Base-by-base conservation (phyloP, 768 basidiomycete species). In the Xerocomus brunneocitrinus region DNA sequence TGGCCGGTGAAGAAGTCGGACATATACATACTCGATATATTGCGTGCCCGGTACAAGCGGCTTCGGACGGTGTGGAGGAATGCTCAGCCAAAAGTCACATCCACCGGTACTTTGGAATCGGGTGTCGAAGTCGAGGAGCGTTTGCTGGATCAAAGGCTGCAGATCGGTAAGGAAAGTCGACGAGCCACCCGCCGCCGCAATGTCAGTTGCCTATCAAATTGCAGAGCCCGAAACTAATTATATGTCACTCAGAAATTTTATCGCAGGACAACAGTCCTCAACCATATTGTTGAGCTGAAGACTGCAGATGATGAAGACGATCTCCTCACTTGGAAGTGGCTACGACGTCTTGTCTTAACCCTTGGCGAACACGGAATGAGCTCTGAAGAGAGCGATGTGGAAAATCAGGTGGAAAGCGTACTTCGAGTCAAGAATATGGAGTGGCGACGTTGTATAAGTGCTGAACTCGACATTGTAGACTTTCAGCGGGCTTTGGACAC, bases 361-460 rank as follows among this genome's bases (percentile, higher is more conserved):
- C 50, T 59, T 36, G 53, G 55, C 0, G 52, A 61, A 6, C n/a
- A 55, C 14, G 54, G 52, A 0, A 56, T 58, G 54, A 61, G 57
- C 32, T 60, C 54, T 1, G 49, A 60, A 24, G 57, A 60, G 8
- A 60, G 57, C 7, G 10, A 24, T 8, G 5, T 58, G 0, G 44
- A 58, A 30, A 58, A 58, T 19, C 19, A 31, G 5, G 42, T 55
- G 0, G 27, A 55, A 34, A 30, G 13, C 5, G 32, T 58, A 3
- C 32, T 58, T 12, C 10, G 35, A 3, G 49, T 58, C 22, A 58
- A 58, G 50, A 28, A 49, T 5, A 54, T 58, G 49, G 25, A 42
- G 5, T 58, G 54, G 57, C 19, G 16, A 13, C 3, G 41, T 9
- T 46, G 10, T 12, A 52, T 57, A 4, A 36, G 44, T n/a, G 3